phyloP scores from a whole-genome alignment of 2,329 filamentous ascomycete genomes.

The Diaporthe sp. region DNA sequence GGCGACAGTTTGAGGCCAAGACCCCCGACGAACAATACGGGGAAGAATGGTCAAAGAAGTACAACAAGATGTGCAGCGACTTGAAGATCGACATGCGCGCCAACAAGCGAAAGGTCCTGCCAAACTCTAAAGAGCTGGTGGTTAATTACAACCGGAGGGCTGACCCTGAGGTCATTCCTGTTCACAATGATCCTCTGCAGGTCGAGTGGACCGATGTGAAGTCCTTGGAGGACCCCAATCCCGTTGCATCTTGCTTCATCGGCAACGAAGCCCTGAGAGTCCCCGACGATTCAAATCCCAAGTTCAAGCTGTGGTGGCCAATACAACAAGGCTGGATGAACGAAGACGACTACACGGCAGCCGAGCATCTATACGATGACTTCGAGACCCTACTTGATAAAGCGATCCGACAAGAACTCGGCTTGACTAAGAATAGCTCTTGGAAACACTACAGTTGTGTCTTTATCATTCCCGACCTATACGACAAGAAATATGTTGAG shows the following conservation, averaged over 20 bases:
- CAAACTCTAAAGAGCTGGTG: slow-evolving; percentile 97
- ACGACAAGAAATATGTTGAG: slow-evolving; percentile 93
- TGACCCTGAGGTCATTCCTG: slow-evolving; percentile 87
- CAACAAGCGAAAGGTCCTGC: slow-evolving; percentile 94
- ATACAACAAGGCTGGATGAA: slow-evolving; percentile 90
- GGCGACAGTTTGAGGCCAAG: slow-evolving; percentile 73
- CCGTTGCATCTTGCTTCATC: slow-evolving; percentile 75
- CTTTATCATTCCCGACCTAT: slow-evolving; percentile 96
- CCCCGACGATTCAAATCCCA: slow-evolving; percentile 88
- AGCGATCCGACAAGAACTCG: slow-evolving; percentile 87
- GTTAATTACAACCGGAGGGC: slow-evolving; percentile 92
- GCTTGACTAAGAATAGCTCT: slow-evolving; percentile 80
- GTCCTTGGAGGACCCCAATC: slow-evolving; percentile 74
- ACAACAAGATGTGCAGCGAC: slow-evolving; percentile 85
- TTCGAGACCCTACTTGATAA: slow-evolving; percentile 89
- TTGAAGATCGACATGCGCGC: slow-evolving; percentile 91
- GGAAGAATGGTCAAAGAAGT: slow-evolving; percentile 82
- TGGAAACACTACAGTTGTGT: slow-evolving; percentile 95
- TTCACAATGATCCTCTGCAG: slow-evolving; percentile 94
- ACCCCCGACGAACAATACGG: slow-evolving; percentile 86
- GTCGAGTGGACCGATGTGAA: slow-evolving; percentile 95
- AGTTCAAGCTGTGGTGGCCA: slow-evolving; percentile 95
- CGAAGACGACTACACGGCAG: slow-evolving; percentile 86
- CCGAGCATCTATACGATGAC: slow-evolving; percentile 86
- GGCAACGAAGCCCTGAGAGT: slow-evolving; percentile 87